phyloP scores from a whole-genome alignment of 371 early-diverging fungal genomes.

The Synchytrium microbalum region DNA sequence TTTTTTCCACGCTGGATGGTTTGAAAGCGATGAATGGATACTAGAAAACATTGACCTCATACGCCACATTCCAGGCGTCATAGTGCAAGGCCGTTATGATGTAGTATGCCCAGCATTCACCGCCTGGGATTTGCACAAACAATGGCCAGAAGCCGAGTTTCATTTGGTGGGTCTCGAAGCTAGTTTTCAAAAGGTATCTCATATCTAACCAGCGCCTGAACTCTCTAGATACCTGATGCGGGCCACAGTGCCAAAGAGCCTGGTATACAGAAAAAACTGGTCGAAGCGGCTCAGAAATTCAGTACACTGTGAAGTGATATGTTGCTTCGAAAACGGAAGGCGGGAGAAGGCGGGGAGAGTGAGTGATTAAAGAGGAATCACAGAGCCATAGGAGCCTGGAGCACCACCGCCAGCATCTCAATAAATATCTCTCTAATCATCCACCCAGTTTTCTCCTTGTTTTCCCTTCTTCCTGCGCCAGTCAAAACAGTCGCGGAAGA shows the following conservation, averaged over 20 bases:
- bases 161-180: conserved; percentile 25
- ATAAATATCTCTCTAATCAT: too few species aligned
- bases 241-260: conserved; percentile 57
- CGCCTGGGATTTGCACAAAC: conserved; percentile 55
- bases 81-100: conserved; percentile 40
- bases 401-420: too few species aligned
- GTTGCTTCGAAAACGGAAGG: too few species aligned
- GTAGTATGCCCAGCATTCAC: conserved; percentile 53
- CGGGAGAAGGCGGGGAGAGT: too few species aligned
- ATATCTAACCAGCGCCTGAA: not conserved
- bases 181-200: not conserved
- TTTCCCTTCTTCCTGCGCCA: too few species aligned
- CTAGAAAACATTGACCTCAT: conserved; percentile 48
- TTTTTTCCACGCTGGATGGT: conserved; percentile 60
- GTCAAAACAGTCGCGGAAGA: too few species aligned
- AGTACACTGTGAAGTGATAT: conserved; percentile 13
- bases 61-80: conserved; percentile 45
- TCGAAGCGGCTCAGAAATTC: conserved; percentile 49
- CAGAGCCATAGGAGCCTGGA: too few species aligned
- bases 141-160: conserved; percentile 56
- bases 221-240: conserved; percentile 34
- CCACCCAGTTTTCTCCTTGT: too few species aligned
- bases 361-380: too few species aligned
- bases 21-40: conserved; percentile 43
- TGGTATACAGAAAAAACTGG: conserved; percentile 38